Conservation (phyloP, 495 filamentous ascomycete genomes). For the Talaromyces trachyspermus region DNA sequence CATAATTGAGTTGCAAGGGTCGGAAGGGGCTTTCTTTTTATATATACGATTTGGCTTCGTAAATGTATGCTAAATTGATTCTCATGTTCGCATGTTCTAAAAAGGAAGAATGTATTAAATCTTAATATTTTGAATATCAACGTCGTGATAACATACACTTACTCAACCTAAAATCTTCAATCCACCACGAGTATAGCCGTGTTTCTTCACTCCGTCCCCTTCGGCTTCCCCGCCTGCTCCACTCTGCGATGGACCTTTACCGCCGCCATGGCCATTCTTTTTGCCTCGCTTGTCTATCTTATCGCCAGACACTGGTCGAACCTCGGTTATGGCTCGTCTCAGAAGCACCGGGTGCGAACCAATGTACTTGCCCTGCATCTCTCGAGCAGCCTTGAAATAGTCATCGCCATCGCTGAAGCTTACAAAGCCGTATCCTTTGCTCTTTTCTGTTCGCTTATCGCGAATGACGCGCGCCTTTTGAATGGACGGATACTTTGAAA, state of each 20-base stretch:
- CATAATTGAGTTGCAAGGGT: neutral
- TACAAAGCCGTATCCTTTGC: slow-evolving; percentile 92
- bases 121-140: too few species aligned
- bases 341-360: slow-evolving; percentile 88
- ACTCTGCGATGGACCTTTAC: slow-evolving; percentile 13
- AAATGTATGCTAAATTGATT: too few species aligned
- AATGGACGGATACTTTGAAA: slow-evolving; percentile 77
- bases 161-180: slow-evolving; percentile 67
- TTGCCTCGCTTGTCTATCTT: slow-evolving; percentile 41
- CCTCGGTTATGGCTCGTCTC: slow-evolving; percentile 82
- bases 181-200: slow-evolving; percentile 71
- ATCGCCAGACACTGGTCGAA: slow-evolving; percentile 54
- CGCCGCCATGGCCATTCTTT: slow-evolving; percentile 26
- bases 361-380: slow-evolving; percentile 99
- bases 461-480: slow-evolving; percentile 91
- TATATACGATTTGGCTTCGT: too few species aligned
- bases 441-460: slow-evolving; percentile 92
- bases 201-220: slow-evolving; percentile 70
- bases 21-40: too few species aligned
- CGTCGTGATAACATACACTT: too few species aligned
- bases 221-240: slow-evolving; percentile 30
- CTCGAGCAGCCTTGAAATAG: slow-evolving; percentile 87
- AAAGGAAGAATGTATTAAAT: too few species aligned
- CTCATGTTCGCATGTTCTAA: too few species aligned
- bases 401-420: slow-evolving; percentile 93